phyloP scores from a whole-genome alignment of 768 basidiomycete species.

The Mycena pura region DNA sequence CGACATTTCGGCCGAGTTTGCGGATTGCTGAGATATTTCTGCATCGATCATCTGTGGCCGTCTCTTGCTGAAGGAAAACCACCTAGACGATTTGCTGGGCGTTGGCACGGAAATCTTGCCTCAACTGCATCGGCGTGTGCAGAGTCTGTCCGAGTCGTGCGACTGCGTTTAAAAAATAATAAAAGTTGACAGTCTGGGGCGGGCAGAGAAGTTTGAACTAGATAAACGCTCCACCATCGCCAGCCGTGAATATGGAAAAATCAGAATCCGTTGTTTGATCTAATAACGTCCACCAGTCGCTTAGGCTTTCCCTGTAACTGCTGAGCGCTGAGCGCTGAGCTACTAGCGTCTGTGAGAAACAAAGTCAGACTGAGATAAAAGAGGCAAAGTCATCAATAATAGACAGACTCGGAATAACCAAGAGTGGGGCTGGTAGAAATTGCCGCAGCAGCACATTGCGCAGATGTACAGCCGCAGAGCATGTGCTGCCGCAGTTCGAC shows the following conservation, averaged over 20 bases:
- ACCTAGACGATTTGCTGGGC: not conserved
- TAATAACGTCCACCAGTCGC: not conserved
- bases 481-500: too few relatives aligned
- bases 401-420: too few relatives aligned
- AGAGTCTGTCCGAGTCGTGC: not conserved
- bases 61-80: not conserved
- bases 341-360: not conserved
- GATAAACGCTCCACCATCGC: not conserved
- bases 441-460: too few relatives aligned
- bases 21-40: not conserved
- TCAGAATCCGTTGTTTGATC: not conserved
- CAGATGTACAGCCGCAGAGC: too few relatives aligned
- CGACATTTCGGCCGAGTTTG: not conserved
- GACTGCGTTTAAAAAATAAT: not conserved
- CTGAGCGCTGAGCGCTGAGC: too few relatives aligned
- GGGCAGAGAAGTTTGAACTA: not conserved
- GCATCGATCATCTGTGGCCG: not conserved
- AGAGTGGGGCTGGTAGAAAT: too few relatives aligned
- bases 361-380: not conserved
- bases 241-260: not conserved
- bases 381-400: not conserved
- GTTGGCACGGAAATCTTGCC: not conserved
- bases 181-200: not conserved
- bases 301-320: not conserved
- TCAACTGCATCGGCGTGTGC: not conserved